These are phyloP conservation scores for Ophiostoma populinum DNA, from an alignment of 2,329 filamentous ascomycete species.

Conservation along the genomic window DNA sequence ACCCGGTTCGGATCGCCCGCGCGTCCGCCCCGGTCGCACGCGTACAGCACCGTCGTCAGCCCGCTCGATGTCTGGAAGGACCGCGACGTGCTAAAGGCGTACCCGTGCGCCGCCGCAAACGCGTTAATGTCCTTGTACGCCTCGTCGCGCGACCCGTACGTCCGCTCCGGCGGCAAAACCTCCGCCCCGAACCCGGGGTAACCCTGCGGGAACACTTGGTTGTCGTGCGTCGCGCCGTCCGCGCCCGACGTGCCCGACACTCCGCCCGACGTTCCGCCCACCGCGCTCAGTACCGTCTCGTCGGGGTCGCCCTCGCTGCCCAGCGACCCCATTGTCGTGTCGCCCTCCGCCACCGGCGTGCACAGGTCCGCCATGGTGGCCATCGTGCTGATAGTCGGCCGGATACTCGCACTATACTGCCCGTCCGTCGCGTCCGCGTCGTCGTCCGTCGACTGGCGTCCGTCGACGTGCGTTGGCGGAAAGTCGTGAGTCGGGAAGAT, in stretches of 20 bases:
- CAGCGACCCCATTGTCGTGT: not conserved
- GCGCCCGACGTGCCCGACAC: too few relatives aligned
- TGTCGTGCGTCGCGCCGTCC: not conserved
- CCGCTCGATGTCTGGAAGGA: conserved; percentile 7
- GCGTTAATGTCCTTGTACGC: conserved; percentile 8
- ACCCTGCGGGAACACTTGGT: conserved; percentile 2
- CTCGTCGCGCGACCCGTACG: conserved; percentile 6
- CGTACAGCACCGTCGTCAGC: conserved; percentile 6
- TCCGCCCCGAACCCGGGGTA: conserved; percentile 7
- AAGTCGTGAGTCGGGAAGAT: too few relatives aligned
- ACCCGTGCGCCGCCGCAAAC: conserved; percentile 5
- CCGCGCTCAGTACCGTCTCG: too few relatives aligned
- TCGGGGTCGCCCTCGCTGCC: not conserved
- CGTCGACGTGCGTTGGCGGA: too few relatives aligned
- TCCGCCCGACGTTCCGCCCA: not conserved
- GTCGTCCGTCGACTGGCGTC: too few relatives aligned
- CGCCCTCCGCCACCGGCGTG: too few relatives aligned
- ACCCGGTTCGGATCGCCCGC: conserved; percentile 6
- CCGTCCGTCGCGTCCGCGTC: too few relatives aligned
- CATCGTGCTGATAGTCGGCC: too few relatives aligned
- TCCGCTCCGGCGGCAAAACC: conserved; percentile 4
- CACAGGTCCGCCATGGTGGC: too few relatives aligned
- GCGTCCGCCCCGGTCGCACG: conserved; percentile 7
- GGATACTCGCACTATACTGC: too few relatives aligned
- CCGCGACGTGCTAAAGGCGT: conserved; percentile 8